These are phyloP conservation scores for Chimonanthus salicifolius DNA, from an alignment of 164 flowering plant species.

Conservation along the genomic window DNA sequence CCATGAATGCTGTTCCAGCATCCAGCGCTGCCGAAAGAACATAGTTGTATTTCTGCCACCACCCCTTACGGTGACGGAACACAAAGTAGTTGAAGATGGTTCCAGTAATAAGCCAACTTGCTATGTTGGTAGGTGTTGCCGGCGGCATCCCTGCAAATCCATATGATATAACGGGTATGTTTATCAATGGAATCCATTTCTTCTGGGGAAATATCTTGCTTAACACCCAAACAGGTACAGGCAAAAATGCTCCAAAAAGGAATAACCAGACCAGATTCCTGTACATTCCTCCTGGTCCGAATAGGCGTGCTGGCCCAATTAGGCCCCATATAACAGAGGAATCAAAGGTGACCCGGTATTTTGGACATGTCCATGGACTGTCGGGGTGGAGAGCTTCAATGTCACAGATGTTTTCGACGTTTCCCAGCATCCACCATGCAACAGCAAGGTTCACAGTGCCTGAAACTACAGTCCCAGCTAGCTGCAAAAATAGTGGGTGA, in stretches of 20 bases:
- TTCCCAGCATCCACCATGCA: slow-evolving; percentile 96
- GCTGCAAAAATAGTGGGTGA: slow-evolving; percentile 28
- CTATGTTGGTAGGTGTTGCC: slow-evolving; percentile 88
- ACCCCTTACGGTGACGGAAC: slow-evolving; percentile 57
- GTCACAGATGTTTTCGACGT: slow-evolving; percentile 76
- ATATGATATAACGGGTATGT: slow-evolving; percentile 80
- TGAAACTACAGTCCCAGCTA: slow-evolving; percentile 75
- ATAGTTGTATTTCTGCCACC: slow-evolving; percentile 94
- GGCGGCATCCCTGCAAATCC: slow-evolving; percentile 98
- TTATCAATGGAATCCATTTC: slow-evolving; percentile 88
- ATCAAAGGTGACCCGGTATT: slow-evolving; percentile 79
- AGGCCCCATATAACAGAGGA: slow-evolving; percentile 98
- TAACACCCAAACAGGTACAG: slow-evolving; percentile 80
- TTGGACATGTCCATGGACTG: slow-evolving; percentile 98
- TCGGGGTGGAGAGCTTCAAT: slow-evolving; percentile 61
- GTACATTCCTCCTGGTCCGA: slow-evolving; percentile 82
- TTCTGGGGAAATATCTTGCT: slow-evolving; percentile 78
- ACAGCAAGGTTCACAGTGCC: slow-evolving; percentile 76
- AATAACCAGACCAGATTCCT: slow-evolving; percentile 88
- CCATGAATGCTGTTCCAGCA: slow-evolving; percentile 98
- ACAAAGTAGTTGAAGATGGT: slow-evolving; percentile 81
- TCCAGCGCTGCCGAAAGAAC: slow-evolving; percentile 89
- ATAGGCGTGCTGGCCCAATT: slow-evolving; percentile 72
- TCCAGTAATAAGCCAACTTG: slow-evolving; percentile 93
- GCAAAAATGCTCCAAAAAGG: slow-evolving; percentile 81